A percentile compares a stretch with the other conserved stretches of the same genome.
phyloP scores from a whole-genome alignment of 495 filamentous ascomycete species.

The Aspergillus diversus region DNA sequence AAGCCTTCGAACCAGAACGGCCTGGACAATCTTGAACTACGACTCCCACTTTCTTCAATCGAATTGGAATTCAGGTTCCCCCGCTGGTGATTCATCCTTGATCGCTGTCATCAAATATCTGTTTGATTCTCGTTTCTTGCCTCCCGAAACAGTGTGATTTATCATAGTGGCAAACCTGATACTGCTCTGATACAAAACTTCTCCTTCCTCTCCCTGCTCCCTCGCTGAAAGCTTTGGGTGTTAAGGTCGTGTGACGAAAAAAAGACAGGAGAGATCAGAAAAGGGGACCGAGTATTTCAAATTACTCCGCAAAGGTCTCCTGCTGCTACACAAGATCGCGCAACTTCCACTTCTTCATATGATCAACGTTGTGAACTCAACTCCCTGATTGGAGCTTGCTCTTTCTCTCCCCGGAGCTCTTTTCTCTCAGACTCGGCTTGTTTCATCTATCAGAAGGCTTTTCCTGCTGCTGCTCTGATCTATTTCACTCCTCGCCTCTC shows the following conservation, averaged over 20 bases:
- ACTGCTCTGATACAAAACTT: slow-evolving; percentile 20
- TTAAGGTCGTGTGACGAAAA: not conserved
- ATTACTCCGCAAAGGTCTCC: slow-evolving; percentile 17
- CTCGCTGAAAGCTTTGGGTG: not conserved
- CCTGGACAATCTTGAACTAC: slow-evolving; percentile 10
- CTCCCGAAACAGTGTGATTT: slow-evolving; percentile 28
- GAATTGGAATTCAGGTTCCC: not conserved
- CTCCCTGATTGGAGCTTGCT: slow-evolving; percentile 22
- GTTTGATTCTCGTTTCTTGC: not conserved
- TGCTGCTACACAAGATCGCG: slow-evolving; percentile 29
- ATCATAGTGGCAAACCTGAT: slow-evolving; percentile 29
- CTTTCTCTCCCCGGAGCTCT: slow-evolving; percentile 19
- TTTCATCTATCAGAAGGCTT: slow-evolving; percentile 22
- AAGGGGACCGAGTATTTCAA: slow-evolving; percentile 3
- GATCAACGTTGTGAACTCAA: slow-evolving; percentile 17
- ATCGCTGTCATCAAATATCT: slow-evolving; percentile 12
- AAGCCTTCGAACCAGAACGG: slow-evolving; percentile 16
- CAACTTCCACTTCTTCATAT: slow-evolving; percentile 24
- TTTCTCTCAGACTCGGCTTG: slow-evolving; percentile 20
- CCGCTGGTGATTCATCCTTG: slow-evolving; percentile 8
- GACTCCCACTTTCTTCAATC: slow-evolving; percentile 4
- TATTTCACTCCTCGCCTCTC: not conserved
- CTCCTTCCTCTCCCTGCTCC: slow-evolving; percentile 1
- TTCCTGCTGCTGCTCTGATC: not conserved
- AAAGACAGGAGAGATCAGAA: not conserved